Conservation (phyloP, 352 stramenopile species). For the Thalassiosira mediterranea region DNA sequence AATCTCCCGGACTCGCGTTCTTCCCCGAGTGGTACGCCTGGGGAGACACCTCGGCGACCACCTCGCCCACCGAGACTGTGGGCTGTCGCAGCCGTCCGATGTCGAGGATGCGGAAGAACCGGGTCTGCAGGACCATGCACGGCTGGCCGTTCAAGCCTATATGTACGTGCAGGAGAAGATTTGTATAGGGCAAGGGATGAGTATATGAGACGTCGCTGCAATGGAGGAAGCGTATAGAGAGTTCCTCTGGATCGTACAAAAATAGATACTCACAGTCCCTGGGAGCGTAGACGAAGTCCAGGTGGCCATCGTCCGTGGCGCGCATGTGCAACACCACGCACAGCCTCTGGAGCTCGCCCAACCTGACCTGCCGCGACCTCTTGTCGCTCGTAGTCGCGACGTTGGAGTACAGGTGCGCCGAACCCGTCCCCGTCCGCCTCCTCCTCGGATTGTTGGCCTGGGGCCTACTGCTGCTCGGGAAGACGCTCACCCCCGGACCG, state of each 20-base stretch:
- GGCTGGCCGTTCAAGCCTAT: slow-evolving; percentile 39
- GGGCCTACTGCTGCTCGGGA: slow-evolving; percentile 6
- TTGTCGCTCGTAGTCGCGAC: slow-evolving; percentile 10
- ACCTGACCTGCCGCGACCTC: slow-evolving; percentile 4
- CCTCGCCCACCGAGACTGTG: slow-evolving; percentile 7
- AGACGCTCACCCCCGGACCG: slow-evolving; percentile 14
- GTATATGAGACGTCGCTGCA: neutral
- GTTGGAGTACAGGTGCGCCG: neutral
- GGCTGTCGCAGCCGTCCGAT: neutral
- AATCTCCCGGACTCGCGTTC: slow-evolving; percentile 2
- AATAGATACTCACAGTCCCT: slow-evolving; percentile 36
- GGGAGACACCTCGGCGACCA: slow-evolving; percentile 24
- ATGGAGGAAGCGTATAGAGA: slow-evolving; percentile 2
- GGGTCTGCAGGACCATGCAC: slow-evolving; percentile 41
- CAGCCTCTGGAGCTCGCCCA: slow-evolving; percentile 32
- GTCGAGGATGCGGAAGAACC: slow-evolving; percentile 35
- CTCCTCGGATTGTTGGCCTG: neutral
- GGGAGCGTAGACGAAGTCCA: slow-evolving; percentile 45
- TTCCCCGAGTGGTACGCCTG: slow-evolving; percentile 8
- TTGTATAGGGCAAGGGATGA: neutral
- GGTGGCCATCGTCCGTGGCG: neutral
- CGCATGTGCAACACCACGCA: slow-evolving; percentile 40
- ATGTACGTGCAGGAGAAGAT: too few species aligned
- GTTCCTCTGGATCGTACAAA: too few species aligned
- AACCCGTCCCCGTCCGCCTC: neutral